phyloP scores from a whole-genome alignment of 192 early-diverging fungal species.

The Backusella mclennaniae region DNA sequence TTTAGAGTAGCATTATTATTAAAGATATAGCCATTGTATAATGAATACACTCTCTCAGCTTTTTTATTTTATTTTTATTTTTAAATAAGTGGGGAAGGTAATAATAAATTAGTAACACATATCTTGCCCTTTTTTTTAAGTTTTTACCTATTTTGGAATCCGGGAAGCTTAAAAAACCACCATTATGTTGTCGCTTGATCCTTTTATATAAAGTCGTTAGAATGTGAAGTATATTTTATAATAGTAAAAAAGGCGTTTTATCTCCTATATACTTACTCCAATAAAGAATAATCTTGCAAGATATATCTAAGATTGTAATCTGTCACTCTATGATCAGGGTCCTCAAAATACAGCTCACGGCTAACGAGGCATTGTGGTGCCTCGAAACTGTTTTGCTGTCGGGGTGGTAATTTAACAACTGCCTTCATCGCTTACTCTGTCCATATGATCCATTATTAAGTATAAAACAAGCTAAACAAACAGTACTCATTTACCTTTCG shows the following conservation, averaged over 20 bases:
- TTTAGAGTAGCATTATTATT: conserved; percentile 20
- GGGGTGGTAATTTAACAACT: conserved; percentile 12
- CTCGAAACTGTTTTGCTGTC: background rate
- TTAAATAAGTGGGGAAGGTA: background rate
- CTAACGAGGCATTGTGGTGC: background rate
- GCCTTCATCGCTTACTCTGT: background rate
- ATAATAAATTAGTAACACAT: conserved; percentile 1
- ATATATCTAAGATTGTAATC: conserved; percentile 3
- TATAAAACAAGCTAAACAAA: no score
- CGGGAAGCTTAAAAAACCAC: conserved; percentile 15
- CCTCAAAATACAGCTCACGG: conserved; percentile 9
- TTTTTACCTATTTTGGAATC: conserved; percentile 18
- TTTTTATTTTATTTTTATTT: background rate
- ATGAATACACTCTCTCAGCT: conserved; percentile 42
- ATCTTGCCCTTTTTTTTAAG: background rate
- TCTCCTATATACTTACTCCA: background rate
- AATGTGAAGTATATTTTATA: background rate
- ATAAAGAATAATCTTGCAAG: conserved; percentile 1
- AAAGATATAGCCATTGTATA: conserved; percentile 30
- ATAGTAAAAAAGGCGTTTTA: background rate
- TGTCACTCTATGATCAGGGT: background rate
- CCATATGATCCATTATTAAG: background rate
- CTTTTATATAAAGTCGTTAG: background rate
- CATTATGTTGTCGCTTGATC: conserved; percentile 9
- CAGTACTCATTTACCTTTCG: background rate